These are phyloP conservation scores for Echinochloa phyllopogon DNA, from an alignment of 176 grass and related monocot genomes.

Conservation along the genomic window DNA sequence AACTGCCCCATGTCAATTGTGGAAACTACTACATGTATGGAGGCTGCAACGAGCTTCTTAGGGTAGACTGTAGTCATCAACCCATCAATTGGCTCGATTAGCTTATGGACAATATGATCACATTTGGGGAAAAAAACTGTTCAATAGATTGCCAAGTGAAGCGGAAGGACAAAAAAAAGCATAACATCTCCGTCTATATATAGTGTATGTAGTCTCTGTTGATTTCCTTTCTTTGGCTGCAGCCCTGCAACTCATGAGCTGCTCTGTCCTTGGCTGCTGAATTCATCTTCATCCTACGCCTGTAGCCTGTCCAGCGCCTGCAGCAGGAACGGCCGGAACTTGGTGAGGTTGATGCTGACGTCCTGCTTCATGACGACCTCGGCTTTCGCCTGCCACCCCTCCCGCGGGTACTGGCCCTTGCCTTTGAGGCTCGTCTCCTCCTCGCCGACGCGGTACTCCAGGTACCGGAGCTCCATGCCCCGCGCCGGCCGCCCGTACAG, in stretches of 20 bases:
- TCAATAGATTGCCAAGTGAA: background rate
- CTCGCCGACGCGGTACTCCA: constrained; percentile 67
- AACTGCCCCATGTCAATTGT: too few relatives aligned
- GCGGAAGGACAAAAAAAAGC: background rate
- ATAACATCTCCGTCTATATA: background rate
- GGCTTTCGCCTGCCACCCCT: constrained; percentile 61
- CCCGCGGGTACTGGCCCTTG: constrained; percentile 52
- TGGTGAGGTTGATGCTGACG: constrained; percentile 58
- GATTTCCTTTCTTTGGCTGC: background rate
- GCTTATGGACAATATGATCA: constrained; percentile 18
- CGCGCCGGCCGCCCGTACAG: constrained; percentile 54
- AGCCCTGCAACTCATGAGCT: background rate
- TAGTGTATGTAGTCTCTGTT: background rate
- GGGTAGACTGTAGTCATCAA: background rate
- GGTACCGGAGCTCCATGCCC: constrained; percentile 70
- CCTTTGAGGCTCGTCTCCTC: constrained; percentile 73
- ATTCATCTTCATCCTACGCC: constrained; percentile 7
- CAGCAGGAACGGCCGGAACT: constrained; percentile 53
- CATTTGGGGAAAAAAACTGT: background rate
- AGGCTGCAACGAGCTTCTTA: too few relatives aligned
- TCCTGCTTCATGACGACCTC: constrained; percentile 82
- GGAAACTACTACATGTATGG: too few relatives aligned
- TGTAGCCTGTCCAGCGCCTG: constrained; percentile 66
- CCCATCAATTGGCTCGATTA: background rate
- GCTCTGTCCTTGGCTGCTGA: too few relatives aligned